These are phyloP conservation scores for Colletotrichum zoysiae DNA, from an alignment of 2,329 filamentous ascomycete species.

Conservation along the genomic window DNA sequence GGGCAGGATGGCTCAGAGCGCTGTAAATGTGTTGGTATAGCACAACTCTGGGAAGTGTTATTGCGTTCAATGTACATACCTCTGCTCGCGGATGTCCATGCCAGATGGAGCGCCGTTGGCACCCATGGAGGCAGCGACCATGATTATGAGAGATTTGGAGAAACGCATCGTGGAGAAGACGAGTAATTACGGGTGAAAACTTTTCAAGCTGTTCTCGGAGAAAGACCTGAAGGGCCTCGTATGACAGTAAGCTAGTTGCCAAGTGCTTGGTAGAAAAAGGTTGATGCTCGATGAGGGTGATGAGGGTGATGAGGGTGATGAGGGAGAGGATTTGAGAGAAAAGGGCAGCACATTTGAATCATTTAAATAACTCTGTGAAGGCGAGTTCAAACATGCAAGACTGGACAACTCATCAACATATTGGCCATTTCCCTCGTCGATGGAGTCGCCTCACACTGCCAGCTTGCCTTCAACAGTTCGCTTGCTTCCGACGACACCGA, in stretches of 20 bases:
- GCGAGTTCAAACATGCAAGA: neutral
- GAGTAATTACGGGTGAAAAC: neutral
- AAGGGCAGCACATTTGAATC: neutral
- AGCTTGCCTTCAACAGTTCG: constrained; percentile 24
- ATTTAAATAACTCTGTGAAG: constrained; percentile 10
- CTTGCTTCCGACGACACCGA: constrained; percentile 9
- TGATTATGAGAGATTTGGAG: constrained; percentile 36
- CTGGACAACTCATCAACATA: neutral
- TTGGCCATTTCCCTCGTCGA: neutral
- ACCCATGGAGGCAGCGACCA: constrained; percentile 39
- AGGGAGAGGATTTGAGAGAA: neutral
- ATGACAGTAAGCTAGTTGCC: neutral
- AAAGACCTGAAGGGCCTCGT: neutral
- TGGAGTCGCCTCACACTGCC: constrained; percentile 8
- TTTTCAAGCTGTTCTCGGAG: neutral
- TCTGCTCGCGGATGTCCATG: constrained; percentile 25
- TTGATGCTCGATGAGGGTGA: constrained; percentile 1
- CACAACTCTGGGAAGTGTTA: too few relatives aligned
- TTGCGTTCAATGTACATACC: neutral
- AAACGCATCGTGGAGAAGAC: constrained; percentile 31
- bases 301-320: constrained; percentile 18
- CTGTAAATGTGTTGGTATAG: constrained; percentile 1
- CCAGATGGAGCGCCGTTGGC: constrained; percentile 34
- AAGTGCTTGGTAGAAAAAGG: neutral
- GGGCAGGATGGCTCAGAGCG: constrained; percentile 14